These are phyloP conservation scores for Gossypium trilobum DNA, from an alignment of 441 rosid species.

Conservation along the genomic window DNA sequence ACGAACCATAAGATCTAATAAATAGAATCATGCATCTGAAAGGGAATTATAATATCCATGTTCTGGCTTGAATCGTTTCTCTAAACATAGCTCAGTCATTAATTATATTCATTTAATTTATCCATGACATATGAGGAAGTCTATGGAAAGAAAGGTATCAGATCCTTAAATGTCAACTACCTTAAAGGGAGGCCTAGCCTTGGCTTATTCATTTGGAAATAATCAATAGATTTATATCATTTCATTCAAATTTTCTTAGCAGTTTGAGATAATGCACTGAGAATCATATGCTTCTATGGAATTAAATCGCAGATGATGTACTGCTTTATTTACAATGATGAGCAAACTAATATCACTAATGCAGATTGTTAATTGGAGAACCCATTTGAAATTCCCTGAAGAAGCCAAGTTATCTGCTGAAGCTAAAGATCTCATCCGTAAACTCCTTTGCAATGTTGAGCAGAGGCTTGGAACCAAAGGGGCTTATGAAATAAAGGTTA, in stretches of 20 bases:
- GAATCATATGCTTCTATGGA: neutral
- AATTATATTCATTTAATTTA: neutral
- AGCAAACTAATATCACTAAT: slow-evolving; percentile 12
- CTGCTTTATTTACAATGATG: neutral
- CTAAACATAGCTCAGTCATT: neutral
- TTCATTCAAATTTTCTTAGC: neutral
- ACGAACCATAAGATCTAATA: neutral
- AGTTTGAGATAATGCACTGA: neutral
- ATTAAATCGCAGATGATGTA: neutral
- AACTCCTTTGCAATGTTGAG: slow-evolving; percentile 53
- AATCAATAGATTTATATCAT: neutral
- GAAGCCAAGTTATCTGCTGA: slow-evolving; percentile 46
- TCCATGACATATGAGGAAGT: neutral
- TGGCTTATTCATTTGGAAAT: neutral
- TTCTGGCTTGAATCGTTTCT: neutral
- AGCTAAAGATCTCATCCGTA: slow-evolving; percentile 45
- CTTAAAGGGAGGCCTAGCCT: neutral
- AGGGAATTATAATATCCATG: neutral
- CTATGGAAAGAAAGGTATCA: neutral
- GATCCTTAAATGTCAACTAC: neutral
- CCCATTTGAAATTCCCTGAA: slow-evolving; percentile 45
- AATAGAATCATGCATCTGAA: neutral
- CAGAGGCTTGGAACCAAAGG: slow-evolving; percentile 54
- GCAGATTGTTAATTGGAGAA: slow-evolving; percentile 62
- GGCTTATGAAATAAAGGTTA: slow-evolving; percentile 47